phyloP scores from a whole-genome alignment of 352 stramenopile genomes.

The Thraustotheca clavata region DNA sequence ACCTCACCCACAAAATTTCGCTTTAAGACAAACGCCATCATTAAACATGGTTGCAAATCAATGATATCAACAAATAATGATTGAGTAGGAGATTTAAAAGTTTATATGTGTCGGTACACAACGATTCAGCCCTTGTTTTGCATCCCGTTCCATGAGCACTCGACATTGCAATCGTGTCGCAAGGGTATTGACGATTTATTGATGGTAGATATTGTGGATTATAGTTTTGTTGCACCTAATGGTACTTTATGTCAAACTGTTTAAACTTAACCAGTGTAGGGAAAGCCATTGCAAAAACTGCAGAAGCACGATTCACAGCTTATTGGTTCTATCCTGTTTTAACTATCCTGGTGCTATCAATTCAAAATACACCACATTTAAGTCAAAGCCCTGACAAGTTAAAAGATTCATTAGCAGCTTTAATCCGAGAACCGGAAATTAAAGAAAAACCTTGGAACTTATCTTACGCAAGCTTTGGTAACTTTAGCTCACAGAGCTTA shows the following conservation, averaged over 20 bases:
- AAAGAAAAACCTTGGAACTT: conserved; percentile 20
- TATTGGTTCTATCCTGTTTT: conserved; percentile 17
- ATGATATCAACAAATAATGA: not conserved
- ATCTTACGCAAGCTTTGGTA: conserved; percentile 19
- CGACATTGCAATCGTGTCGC: not conserved
- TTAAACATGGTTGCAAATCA: conserved; percentile 4
- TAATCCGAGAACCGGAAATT: not conserved
- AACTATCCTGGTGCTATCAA: conserved; percentile 10
- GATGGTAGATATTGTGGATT: conserved; percentile 15
- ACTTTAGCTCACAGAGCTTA: conserved; percentile 18
- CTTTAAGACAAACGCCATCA: conserved; percentile 19
- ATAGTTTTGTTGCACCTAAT: conserved; percentile 8
- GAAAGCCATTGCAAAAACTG: conserved; percentile 1
- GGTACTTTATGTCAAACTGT: not conserved
- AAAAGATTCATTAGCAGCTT: not conserved
- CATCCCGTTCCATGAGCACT: conserved; percentile 16
- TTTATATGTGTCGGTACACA: conserved; percentile 20
- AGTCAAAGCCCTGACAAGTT: not conserved
- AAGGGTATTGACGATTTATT: conserved; percentile 13
- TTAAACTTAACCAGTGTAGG: not conserved
- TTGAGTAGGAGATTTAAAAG: conserved; percentile 11
- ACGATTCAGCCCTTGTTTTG: conserved; percentile 20
- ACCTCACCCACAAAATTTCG: conserved; percentile 9
- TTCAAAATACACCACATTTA: not conserved
- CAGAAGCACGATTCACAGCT: not conserved